Conservation (phyloP, 805 yeast species). For the Barnettozyma wickerhamii region DNA sequence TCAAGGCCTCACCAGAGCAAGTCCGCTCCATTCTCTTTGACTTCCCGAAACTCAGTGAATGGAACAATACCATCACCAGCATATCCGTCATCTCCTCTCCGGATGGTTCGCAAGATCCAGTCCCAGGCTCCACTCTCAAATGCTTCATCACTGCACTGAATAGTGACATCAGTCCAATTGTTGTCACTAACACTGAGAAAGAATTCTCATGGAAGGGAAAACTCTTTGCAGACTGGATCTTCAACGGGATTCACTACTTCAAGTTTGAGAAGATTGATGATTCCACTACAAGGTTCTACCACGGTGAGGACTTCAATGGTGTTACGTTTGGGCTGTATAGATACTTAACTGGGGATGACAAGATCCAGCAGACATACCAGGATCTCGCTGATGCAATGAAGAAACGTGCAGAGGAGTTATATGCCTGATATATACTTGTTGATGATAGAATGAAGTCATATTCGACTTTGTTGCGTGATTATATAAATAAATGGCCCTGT, state of each 20-base stretch:
- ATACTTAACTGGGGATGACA: constrained; percentile 1
- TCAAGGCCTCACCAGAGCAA: constrained; percentile 5
- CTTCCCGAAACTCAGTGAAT: constrained; percentile 1
- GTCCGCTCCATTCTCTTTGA: constrained; percentile 5
- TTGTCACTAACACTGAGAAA: background rate
- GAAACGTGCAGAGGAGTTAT: constrained; percentile 5
- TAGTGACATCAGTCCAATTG: background rate
- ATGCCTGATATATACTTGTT: too few relatives aligned
- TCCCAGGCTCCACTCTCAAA: background rate
- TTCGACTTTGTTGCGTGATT: too few relatives aligned
- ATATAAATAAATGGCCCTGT: too few relatives aligned
- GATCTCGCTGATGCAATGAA: constrained; percentile 3
- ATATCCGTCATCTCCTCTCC: background rate
- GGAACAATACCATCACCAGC: constrained; percentile 1
- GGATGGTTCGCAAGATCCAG: background rate
- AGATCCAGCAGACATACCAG: background rate
- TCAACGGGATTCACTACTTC: constrained; percentile 7
- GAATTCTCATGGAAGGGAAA: constrained; percentile 9
- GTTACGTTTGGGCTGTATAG: background rate
- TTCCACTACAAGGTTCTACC: background rate
- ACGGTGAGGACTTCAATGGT: constrained; percentile 7
- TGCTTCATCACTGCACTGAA: background rate
- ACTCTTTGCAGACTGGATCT: background rate
- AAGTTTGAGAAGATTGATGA: constrained; percentile 5
- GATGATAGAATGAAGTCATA: too few relatives aligned